Conservation (phyloP, 192 early-diverging fungal species). For the Haplosporangium gracile region DNA sequence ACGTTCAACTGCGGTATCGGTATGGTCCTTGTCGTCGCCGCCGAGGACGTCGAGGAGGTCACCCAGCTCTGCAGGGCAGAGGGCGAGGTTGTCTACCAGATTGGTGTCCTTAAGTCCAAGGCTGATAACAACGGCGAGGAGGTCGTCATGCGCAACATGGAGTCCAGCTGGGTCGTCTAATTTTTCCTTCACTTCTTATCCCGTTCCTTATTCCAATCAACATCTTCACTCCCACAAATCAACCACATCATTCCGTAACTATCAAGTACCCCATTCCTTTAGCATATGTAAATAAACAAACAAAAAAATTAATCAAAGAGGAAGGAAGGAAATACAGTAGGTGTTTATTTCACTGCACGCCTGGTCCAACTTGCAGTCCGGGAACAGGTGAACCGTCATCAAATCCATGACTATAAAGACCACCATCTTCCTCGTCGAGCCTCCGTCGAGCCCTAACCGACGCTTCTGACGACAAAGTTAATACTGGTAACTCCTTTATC, state of each 20-base stretch:
- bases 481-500: not conserved
- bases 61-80: conserved; percentile 66
- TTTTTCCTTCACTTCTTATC: not conserved
- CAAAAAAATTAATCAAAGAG: not conserved
- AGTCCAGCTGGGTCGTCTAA: conserved; percentile 49
- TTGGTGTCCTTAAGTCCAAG: conserved; percentile 74
- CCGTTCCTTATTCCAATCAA: not conserved
- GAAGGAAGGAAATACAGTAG: too few relatives aligned
- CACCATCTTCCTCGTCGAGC: not conserved
- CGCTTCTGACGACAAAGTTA: not conserved
- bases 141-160: conserved; percentile 62
- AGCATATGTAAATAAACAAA: not conserved
- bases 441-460: not conserved
- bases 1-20: conserved; percentile 99
- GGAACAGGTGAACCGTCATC: not conserved
- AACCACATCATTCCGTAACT: not conserved
- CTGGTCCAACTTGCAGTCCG: not conserved
- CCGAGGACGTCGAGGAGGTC: conserved; percentile 72
- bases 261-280: not conserved
- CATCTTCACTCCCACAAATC: not conserved
- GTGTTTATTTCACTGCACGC: not conserved
- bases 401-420: not conserved
- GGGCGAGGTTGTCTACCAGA: conserved; percentile 78
- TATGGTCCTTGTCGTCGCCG: conserved; percentile 92
- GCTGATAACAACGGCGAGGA: conserved; percentile 64